Percentiles rank a stretch among this genome's conserved stretches.
phyloP scores from a whole-genome alignment of 805 yeast species.

The Jamesozyma lodderae region DNA sequence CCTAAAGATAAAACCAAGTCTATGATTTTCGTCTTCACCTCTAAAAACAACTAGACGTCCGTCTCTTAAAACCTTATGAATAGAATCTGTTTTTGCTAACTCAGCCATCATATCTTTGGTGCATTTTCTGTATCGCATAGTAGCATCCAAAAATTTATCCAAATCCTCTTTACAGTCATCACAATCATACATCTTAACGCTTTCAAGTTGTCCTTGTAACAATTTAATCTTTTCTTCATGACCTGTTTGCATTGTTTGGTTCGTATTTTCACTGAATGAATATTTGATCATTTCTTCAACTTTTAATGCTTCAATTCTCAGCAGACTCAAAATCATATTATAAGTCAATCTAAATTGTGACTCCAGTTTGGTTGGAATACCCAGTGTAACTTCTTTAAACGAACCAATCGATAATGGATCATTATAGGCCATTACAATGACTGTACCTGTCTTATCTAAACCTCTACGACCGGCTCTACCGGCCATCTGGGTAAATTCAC shows the following conservation, averaged over 20 bases:
- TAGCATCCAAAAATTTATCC: constrained; percentile 36
- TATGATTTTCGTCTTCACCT: constrained; percentile 34
- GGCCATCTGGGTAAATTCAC: constrained; percentile 98
- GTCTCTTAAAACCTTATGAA: constrained; percentile 39
- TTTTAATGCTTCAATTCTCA: constrained; percentile 85
- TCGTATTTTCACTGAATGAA: constrained; percentile 84
- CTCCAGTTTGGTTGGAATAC: constrained; percentile 80
- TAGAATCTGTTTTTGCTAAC: constrained; percentile 38
- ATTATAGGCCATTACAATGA: constrained; percentile 78
- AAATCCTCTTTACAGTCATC: constrained; percentile 35
- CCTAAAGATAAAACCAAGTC: constrained; percentile 46
- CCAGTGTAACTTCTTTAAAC: constrained; percentile 75
- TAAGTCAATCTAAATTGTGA: constrained; percentile 93
- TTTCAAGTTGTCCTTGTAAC: constrained; percentile 40
- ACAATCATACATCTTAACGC: constrained; percentile 29
- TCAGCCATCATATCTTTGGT: constrained; percentile 41
- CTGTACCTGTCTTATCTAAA: constrained; percentile 86
- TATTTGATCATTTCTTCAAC: constrained; percentile 99
- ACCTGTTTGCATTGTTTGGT: constrained; percentile 79
- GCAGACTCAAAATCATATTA: constrained; percentile 84
- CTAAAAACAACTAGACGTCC: constrained; percentile 56
- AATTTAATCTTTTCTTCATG: constrained; percentile 59
- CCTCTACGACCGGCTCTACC: constrained; percentile 99
- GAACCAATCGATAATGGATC: constrained; percentile 48
- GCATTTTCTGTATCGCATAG: constrained; percentile 38